Evolutionary conservation across 1,284 basidiomycete genomes (phyloP).

Genomic region (Amylostereum areolatum): DNA sequence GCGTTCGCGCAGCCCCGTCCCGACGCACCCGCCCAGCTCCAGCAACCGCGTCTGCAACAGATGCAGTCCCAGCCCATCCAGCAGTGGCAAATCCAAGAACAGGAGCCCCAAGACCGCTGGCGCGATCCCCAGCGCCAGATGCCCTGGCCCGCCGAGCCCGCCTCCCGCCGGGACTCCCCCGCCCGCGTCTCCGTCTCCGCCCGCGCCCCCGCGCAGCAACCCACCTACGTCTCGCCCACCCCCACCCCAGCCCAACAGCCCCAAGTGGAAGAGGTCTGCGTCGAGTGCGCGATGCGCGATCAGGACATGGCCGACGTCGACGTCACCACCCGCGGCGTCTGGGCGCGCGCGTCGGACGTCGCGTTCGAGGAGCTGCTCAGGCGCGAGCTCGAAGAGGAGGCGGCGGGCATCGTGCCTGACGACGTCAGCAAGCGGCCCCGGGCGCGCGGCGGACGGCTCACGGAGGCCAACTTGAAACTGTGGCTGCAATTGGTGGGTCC

Average conservation of each 20-base stretch:
- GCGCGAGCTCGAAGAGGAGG: slow-evolving; percentile 68
- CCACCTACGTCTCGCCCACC: slow-evolving; percentile 64
- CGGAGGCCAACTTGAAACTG: slow-evolving; percentile 78
- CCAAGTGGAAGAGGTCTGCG: slow-evolving; percentile 73
- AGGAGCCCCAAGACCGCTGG: no score
- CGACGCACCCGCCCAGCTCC: no score
- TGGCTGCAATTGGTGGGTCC: slow-evolving; percentile 79
- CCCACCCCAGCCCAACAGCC: slow-evolving; percentile 51
- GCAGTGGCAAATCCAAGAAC: no score
- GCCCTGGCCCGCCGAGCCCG: no score
- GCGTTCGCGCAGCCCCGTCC: slow-evolving; percentile 2
- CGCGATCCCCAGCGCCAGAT: no score
- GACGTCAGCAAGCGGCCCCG: slow-evolving; percentile 52
- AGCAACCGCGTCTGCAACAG: no score
- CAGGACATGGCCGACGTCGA: slow-evolving; percentile 96
- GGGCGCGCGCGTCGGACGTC: slow-evolving; percentile 88
- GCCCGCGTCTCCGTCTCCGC: slow-evolving; percentile 50
- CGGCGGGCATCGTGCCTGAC: slow-evolving; percentile 35
- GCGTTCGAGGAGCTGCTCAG: slow-evolving; percentile 74
- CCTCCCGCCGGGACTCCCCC: no score
- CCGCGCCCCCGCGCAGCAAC: slow-evolving; percentile 66
- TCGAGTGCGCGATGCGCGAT: slow-evolving; percentile 99
- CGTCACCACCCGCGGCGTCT: slow-evolving; percentile 80
- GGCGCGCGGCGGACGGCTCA: slow-evolving; percentile 62
- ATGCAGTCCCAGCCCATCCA: no score